Evolutionary conservation across 129 eudicot species (phyloP).

Genomic region (Arctium lappa): DNA sequence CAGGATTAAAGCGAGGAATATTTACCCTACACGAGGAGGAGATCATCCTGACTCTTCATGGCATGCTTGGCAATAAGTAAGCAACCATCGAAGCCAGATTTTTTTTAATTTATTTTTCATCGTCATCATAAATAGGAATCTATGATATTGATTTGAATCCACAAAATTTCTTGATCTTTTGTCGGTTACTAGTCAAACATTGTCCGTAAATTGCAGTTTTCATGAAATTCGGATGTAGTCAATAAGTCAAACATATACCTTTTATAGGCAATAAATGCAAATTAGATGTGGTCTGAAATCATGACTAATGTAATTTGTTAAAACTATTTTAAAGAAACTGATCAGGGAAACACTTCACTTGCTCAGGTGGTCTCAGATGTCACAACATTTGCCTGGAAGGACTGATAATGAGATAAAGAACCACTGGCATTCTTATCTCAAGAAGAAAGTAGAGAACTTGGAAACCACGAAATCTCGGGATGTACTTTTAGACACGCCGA

Average conservation of each 20-base stretch:
- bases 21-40: constrained; percentile 64
- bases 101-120: not conserved
- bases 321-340: not conserved
- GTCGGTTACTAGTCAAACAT: not conserved
- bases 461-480: not conserved
- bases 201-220: not conserved
- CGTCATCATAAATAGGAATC: not conserved
- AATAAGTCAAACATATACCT: not conserved
- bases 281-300: not conserved
- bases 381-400: constrained; percentile 81
- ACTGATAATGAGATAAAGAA: constrained; percentile 84
- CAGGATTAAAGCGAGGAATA: constrained; percentile 75
- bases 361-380: constrained; percentile 81
- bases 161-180: not conserved
- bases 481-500: not conserved
- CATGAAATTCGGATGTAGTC: not conserved
- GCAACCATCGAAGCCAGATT: not conserved
- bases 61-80: constrained; percentile 73
- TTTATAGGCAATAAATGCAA: not conserved
- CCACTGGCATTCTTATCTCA: constrained; percentile 70
- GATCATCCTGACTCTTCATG: constrained; percentile 54
- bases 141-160: not conserved
- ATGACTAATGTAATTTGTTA: not conserved
- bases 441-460: constrained; percentile 33
- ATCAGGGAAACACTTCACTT: not conserved